Conservation (phyloP, 2,329 filamentous ascomycete species). For the Fusarium sp. region DNA sequence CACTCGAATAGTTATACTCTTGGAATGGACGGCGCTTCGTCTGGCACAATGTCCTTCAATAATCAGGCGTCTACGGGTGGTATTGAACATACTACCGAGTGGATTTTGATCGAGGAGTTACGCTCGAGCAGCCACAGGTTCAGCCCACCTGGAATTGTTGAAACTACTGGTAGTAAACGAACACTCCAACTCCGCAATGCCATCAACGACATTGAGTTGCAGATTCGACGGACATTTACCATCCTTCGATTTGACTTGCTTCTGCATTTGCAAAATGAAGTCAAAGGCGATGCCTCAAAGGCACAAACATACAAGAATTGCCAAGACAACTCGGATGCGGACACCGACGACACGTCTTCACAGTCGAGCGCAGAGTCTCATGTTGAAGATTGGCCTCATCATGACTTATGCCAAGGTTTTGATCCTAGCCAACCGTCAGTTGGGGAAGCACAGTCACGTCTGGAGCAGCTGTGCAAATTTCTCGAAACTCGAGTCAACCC, state of each 20-base stretch:
- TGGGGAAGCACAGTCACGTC: background rate
- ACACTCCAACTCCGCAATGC: background rate
- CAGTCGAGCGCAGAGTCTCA: background rate
- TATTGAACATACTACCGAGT: background rate
- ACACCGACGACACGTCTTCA: background rate
- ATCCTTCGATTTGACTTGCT: background rate
- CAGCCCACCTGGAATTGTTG: background rate
- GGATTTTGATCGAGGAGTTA: background rate
- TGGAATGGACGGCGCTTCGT: background rate
- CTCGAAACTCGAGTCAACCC: background rate
- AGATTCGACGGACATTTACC: background rate
- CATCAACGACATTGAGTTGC: background rate
- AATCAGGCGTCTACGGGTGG: rapidly evolving
- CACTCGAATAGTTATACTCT: background rate
- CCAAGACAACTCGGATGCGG: background rate
- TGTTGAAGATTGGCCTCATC: too few relatives aligned
- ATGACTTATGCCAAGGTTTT: too few relatives aligned
- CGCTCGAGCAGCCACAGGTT: background rate
- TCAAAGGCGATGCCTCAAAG: rapidly evolving
- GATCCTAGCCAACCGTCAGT: background rate
- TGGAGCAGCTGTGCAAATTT: background rate
- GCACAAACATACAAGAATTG: too few relatives aligned
- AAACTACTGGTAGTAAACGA: background rate
- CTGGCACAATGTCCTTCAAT: background rate
- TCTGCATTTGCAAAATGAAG: background rate